Base-by-base conservation (phyloP, 2,329 filamentous ascomycete species). In the Conoideocrella luteorostrata region DNA sequence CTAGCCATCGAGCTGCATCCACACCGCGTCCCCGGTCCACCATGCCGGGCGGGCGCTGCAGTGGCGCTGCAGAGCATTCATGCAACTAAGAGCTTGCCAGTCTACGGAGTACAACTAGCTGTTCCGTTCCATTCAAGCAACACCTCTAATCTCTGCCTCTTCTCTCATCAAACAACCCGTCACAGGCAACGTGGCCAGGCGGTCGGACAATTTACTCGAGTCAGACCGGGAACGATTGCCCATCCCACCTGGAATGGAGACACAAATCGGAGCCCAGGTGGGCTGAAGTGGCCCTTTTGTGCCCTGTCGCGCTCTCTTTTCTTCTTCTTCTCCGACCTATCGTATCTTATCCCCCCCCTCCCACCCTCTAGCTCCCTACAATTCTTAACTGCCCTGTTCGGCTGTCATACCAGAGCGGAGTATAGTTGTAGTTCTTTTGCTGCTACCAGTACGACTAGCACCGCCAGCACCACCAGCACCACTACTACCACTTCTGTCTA, bases 241-340 rank as follows among this genome's bases (percentile, higher is more conserved):
- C 34, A 38, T 37, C 41, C 34, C 34, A 34, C 39, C 13, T 34
- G 30, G 18, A n/a, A 18, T 41, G 18, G 39, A 32, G 26, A 34
- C 18, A 21, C 18, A 22, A 24, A 42, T 35, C 22, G 40, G 39
- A n/a, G 40, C 21, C 28, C 18, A 13, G 30, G 32, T 36, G 40
- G 40, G 40, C 32, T 42, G 20, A 30, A 30, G 23, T 39, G 37
- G 37, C 37, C 29, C 39, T 33, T 13, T 41, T 17, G 32, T 34
- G 18, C 18, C 3, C n/a, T 34, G 32, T 29, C 29, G n/a, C 37
- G 13, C 36, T 35, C 4, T 29, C 38, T 29, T 24, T 38, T 4
- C 34, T 21, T 21, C 4, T n/a, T 11, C 5, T 21, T n/a, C 9
- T 30, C 17, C 18, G 17, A 28, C 24, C 29, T 34, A 34, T 41